A percentile compares a stretch with the other conserved stretches of the same genome.
Evolutionary conservation across 2,329 filamentous ascomycete genomes (phyloP).

Genomic region (Penicillium sclerotiorum): DNA sequence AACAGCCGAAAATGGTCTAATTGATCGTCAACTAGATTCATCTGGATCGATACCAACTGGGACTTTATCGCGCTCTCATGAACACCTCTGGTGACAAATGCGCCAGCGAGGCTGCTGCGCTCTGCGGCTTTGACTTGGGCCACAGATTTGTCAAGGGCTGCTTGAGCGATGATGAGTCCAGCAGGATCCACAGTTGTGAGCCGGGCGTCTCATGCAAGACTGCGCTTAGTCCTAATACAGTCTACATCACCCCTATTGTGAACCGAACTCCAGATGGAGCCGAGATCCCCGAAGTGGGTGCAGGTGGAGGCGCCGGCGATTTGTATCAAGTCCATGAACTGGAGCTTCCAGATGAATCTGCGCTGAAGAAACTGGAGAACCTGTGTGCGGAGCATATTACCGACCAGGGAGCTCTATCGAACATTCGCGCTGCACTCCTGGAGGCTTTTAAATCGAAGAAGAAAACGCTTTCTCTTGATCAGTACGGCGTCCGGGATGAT

Average conservation of each 20-base stretch:
- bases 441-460: slow-evolving; percentile 37
- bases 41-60: slow-evolving; percentile 77
- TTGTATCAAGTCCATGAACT: slow-evolving; percentile 69
- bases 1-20: not conserved
- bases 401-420: slow-evolving; percentile 30
- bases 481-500: slow-evolving; percentile 39
- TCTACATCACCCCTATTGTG: slow-evolving; percentile 79
- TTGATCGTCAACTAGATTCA: slow-evolving; percentile 60
- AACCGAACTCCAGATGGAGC: slow-evolving; percentile 59
- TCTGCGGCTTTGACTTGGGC: slow-evolving; percentile 74
- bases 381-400: slow-evolving; percentile 51
- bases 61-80: slow-evolving; percentile 68
- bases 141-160: slow-evolving; percentile 72
- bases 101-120: slow-evolving; percentile 63
- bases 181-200: slow-evolving; percentile 84
- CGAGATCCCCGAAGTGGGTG: slow-evolving; percentile 71
- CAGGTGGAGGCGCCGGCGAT: slow-evolving; percentile 79
- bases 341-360: slow-evolving; percentile 54
- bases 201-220: slow-evolving; percentile 57
- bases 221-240: slow-evolving; percentile 54
- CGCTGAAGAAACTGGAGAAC: slow-evolving; percentile 56
- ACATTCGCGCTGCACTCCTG: slow-evolving; percentile 33
- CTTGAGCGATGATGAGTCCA: slow-evolving; percentile 64
- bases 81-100: slow-evolving; percentile 43
- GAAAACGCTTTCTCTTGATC: slow-evolving; percentile 41